Evolutionary conservation across 345 rosid species (phyloP).

Genomic region (Camelina neglecta): DNA sequence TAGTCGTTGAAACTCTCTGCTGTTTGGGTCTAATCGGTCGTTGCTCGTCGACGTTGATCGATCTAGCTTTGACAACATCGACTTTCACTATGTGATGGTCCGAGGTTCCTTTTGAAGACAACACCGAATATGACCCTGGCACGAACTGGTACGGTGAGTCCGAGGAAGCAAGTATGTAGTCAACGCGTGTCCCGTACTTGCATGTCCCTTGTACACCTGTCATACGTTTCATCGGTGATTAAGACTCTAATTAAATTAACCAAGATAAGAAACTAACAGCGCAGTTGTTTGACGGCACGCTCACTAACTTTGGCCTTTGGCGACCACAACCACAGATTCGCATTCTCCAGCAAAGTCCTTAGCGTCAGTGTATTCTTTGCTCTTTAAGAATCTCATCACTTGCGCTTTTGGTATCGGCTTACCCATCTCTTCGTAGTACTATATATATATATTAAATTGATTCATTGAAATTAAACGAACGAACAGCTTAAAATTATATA

Average conservation of each 20-base stretch:
- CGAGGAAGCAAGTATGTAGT: conserved; percentile 83
- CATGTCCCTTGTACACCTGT: conserved; percentile 97
- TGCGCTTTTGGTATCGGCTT: conserved; percentile 88
- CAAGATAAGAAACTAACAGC: not conserved
- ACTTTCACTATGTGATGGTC: conserved; percentile 97
- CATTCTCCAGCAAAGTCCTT: conserved; percentile 94
- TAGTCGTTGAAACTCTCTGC: conserved; percentile 55
- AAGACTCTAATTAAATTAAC: not conserved
- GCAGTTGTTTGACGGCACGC: conserved; percentile 6
- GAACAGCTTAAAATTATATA: not conserved
- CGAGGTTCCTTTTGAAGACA: conserved; percentile 92
- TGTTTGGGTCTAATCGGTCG: conserved; percentile 46
- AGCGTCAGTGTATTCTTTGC: conserved; percentile 74
- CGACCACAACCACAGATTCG: conserved; percentile 86
- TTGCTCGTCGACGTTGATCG: conserved; percentile 42
- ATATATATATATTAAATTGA: not conserved
- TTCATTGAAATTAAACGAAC: not conserved
- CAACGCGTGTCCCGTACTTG: conserved; percentile 93
- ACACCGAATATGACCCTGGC: conserved; percentile 87
- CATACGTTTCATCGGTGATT: not conserved
- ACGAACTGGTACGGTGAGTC: conserved; percentile 73
- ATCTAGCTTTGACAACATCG: conserved; percentile 55
- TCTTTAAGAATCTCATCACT: conserved; percentile 83
- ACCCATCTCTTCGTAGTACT: conserved; percentile 93
- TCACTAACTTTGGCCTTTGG: conserved; percentile 88